These are phyloP conservation scores for Irpex sp. DNA, from an alignment of 1,284 basidiomycete species.

Conservation along the genomic window DNA sequence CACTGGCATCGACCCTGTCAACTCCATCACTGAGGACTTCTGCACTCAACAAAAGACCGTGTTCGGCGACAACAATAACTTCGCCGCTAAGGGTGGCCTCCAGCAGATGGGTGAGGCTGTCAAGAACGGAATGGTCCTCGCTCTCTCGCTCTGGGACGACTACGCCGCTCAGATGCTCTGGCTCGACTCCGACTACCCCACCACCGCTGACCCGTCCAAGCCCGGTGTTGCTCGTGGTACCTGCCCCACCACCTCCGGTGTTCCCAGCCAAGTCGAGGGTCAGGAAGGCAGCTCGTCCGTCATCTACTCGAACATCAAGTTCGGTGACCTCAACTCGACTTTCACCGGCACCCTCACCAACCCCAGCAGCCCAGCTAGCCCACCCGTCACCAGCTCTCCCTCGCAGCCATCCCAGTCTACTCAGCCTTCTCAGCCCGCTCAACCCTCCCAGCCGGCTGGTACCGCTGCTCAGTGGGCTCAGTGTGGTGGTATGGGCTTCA, in stretches of 20 bases:
- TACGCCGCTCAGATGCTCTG: conserved; percentile 54
- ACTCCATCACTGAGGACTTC: conserved; percentile 37
- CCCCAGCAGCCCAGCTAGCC: neutral
- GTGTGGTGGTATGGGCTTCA: conserved; percentile 16
- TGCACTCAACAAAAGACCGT: conserved; percentile 35
- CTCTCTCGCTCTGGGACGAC: conserved; percentile 56
- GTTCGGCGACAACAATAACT: conserved; percentile 35
- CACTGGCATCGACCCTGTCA: conserved; percentile 32
- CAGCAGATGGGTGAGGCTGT: conserved; percentile 41
- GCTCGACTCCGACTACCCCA: conserved; percentile 57
- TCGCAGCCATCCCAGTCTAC: neutral
- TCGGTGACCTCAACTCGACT: conserved; percentile 51
- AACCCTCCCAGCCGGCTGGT: neutral
- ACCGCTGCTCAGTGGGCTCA: conserved; percentile 16
- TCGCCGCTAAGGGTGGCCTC: conserved; percentile 33
- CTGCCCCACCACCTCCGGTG: conserved; percentile 46
- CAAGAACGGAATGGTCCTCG: conserved; percentile 48
- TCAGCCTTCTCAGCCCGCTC: too few species aligned
- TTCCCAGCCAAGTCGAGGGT: conserved; percentile 42
- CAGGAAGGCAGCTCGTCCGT: conserved; percentile 38
- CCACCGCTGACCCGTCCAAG: conserved; percentile 31
- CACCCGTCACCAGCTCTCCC: neutral
- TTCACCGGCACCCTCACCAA: conserved; percentile 19
- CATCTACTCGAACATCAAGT: conserved; percentile 55
- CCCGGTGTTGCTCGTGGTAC: conserved; percentile 52